These are phyloP conservation scores for Boletus sp. DNA, from an alignment of 768 basidiomycete species.

Conservation along the genomic window DNA sequence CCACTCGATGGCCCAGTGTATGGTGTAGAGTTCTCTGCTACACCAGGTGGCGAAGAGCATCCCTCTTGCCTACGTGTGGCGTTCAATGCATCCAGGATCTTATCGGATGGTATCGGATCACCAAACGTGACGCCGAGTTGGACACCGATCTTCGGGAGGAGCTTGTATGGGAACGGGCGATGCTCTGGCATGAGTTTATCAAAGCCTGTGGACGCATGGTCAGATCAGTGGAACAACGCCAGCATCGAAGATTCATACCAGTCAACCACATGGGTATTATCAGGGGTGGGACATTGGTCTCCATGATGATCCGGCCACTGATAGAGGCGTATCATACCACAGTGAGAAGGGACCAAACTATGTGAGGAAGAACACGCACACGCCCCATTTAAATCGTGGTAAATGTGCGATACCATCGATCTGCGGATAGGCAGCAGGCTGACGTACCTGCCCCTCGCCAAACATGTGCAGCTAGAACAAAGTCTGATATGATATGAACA, in stretches of 20 bases:
- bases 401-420: slow-evolving; percentile 48
- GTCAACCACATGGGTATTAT: slow-evolving; percentile 95
- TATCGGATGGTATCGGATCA: slow-evolving; percentile 54
- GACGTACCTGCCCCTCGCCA: slow-evolving; percentile 86
- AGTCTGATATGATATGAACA: not conserved
- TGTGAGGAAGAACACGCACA: slow-evolving; percentile 54
- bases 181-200: slow-evolving; percentile 90
- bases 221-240: not conserved
- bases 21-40: not conserved
- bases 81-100: slow-evolving; percentile 30
- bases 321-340: not conserved
- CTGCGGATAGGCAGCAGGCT: slow-evolving; percentile 51
- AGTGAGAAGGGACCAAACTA: not conserved
- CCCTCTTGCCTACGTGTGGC: not conserved
- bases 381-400: slow-evolving; percentile 91
- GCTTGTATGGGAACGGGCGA: slow-evolving; percentile 71
- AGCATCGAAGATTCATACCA: slow-evolving; percentile 37
- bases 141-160: slow-evolving; percentile 59
- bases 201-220: slow-evolving; percentile 49
- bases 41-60: not conserved
- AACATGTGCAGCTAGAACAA: slow-evolving; percentile 80
- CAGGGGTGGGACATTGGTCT: slow-evolving; percentile 58
- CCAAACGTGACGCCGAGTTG: slow-evolving; percentile 79
- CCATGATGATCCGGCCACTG: slow-evolving; percentile 84
- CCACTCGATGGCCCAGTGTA: not conserved